Evolutionary conservation across 179 eudicot species (phyloP), one percentile per base, ranked within the genome.

Genomic region (Spergularia azorica): DNA sequence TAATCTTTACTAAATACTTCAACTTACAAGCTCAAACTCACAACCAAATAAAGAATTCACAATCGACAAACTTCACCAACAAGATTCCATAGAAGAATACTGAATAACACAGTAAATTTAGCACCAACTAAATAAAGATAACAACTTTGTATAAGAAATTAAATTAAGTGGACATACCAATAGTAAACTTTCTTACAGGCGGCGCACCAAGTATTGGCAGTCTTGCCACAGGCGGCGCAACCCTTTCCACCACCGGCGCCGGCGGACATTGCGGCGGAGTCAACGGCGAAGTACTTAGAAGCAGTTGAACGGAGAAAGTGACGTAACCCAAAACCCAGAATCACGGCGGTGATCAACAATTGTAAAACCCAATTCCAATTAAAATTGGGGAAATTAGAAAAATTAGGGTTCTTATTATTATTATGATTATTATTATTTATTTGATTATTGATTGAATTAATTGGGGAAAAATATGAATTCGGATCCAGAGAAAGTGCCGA

Each of bases 171-270:
- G 17, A 21, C 79, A 26, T 82, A 94, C 98, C 98, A 94, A 79
- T 94, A 94, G 77, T 67, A 82, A 43, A 88, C 91, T 46, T 70
- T 14, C 81, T 90, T 94, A 81, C 98, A 94, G 61, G 87, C 83
- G 41, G 98, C 60, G 79, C 98, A 94, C 4, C 80, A 79, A 67
- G 84, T 87, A 15, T 41, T 76, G 1, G 86, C 60, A 32, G 38
- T 55, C 8, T 81, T 77, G 10, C 87, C 86, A 75, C 98, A 94
- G 1, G 84, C 82, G 20, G 77, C 92, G 56, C 97, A 94, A 15
- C 68, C 75, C 26, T 59, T 36, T n/a, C 38, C 7, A 13, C 20
- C 50, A 4, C 43, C 80, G 51, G 54, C 26, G 43, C 71, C 56
- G 57, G 67, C 82, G 39, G 83, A 69, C 81, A 84, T 82, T 26